These are phyloP conservation scores for Metarhizium rileyi DNA, from an alignment of 2,329 filamentous ascomycete genomes.

Conservation along the genomic window DNA sequence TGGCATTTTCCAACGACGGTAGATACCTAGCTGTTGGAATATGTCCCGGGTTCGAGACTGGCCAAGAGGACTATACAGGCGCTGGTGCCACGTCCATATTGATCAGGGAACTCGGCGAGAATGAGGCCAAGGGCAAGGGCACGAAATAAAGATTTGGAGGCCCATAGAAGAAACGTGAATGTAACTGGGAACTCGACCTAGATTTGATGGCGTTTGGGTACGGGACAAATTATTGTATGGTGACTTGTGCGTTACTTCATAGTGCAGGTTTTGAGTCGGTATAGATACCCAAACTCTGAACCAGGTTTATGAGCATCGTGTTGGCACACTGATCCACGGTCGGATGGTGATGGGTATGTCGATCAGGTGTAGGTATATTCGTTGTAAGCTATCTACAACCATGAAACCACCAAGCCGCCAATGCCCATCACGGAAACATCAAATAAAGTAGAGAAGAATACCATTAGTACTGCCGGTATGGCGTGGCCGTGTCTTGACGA, in stretches of 20 bases:
- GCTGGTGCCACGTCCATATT: slow-evolving; percentile 68
- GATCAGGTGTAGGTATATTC: neutral
- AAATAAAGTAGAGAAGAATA: neutral
- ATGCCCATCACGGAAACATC: neutral
- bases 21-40: slow-evolving; percentile 69
- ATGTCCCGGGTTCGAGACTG: slow-evolving; percentile 81
- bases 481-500: neutral
- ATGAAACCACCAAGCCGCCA: too few relatives aligned
- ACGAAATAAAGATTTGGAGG: slow-evolving; percentile 41
- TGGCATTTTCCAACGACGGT: slow-evolving; percentile 70
- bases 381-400: too few relatives aligned
- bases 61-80: slow-evolving; percentile 66
- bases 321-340: neutral
- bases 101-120: slow-evolving; percentile 75
- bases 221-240: slow-evolving; percentile 12
- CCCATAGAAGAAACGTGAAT: neutral
- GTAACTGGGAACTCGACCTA: neutral
- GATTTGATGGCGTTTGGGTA: slow-evolving; percentile 19
- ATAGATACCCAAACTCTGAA: slow-evolving; percentile 23
- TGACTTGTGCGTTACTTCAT: neutral
- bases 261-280: slow-evolving; percentile 10
- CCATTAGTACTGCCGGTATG: neutral
- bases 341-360: neutral
- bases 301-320: slow-evolving; percentile 4
- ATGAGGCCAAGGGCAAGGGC: slow-evolving; percentile 79